These are phyloP conservation scores for Glycine soja DNA, from an alignment of 306 rosid species.

Conservation along the genomic window DNA sequence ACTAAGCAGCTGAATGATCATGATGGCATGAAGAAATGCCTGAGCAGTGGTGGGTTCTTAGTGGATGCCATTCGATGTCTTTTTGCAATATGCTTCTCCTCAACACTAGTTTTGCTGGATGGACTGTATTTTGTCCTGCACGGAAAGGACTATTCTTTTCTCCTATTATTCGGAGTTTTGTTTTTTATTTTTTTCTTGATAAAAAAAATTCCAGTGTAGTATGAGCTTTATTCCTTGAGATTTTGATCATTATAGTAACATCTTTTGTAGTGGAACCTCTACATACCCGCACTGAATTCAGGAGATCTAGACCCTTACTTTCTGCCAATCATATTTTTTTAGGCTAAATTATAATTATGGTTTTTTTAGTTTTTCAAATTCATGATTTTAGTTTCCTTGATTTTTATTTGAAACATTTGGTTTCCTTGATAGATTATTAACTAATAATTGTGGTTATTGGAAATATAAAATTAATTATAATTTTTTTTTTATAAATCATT, in stretches of 20 bases:
- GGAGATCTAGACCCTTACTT: neutral
- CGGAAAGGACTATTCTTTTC: constrained; percentile 21
- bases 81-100: constrained; percentile 25
- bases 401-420: too few species aligned
- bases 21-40: constrained; percentile 43
- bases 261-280: constrained; percentile 8
- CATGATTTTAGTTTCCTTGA: too few species aligned
- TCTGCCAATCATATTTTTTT: neutral
- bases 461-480: too few species aligned
- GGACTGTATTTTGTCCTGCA: constrained; percentile 32
- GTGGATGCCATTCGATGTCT: constrained; percentile 26
- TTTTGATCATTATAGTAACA: constrained; percentile 36
- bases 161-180: neutral
- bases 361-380: too few species aligned
- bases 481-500: too few species aligned
- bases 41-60: neutral
- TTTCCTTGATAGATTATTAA: too few species aligned
- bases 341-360: too few species aligned
- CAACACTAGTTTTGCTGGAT: neutral
- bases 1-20: constrained; percentile 36
- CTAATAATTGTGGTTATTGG: too few species aligned
- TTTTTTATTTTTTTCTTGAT: constrained; percentile 13
- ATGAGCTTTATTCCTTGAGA: constrained; percentile 34
- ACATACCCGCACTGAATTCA: neutral
- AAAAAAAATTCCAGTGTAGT: constrained; percentile 10